These are phyloP conservation scores for Annona cherimola DNA, from an alignment of 164 flowering plant genomes.

Conservation along the genomic window DNA sequence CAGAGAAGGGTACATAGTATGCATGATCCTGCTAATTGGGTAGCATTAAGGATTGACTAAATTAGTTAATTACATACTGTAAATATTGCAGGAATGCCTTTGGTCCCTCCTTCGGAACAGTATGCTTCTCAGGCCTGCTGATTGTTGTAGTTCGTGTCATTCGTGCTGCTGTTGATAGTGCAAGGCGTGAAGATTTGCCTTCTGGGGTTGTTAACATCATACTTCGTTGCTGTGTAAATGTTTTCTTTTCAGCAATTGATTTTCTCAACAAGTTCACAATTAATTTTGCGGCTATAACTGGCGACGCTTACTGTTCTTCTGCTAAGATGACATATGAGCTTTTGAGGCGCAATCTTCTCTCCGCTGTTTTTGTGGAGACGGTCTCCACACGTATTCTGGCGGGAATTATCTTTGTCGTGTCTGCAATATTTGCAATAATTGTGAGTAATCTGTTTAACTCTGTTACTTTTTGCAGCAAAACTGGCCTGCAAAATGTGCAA, in stretches of 20 bases:
- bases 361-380: conserved; percentile 62
- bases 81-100: conserved; percentile 48
- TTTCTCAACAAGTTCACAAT: conserved; percentile 63
- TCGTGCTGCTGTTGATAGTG: conserved; percentile 49
- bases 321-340: conserved; percentile 66
- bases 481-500: no score
- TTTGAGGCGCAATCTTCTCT: conserved; percentile 54
- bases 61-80: neutral
- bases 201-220: conserved; percentile 38
- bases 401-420: conserved; percentile 48
- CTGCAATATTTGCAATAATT: conserved; percentile 49
- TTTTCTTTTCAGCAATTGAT: conserved; percentile 40
- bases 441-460: conserved; percentile 25
- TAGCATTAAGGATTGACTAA: neutral
- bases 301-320: conserved; percentile 52
- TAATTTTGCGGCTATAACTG: conserved; percentile 61
- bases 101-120: conserved; percentile 57
- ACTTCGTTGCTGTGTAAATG: conserved; percentile 42
- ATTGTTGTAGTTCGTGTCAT: conserved; percentile 44
- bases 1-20: neutral
- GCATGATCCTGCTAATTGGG: neutral
- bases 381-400: conserved; percentile 49
- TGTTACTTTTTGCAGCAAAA: neutral
- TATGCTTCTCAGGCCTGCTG: conserved; percentile 56
- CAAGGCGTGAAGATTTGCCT: conserved; percentile 31